Conservation (phyloP, 495 filamentous ascomycete species). For the Rhypophila decipiens region DNA sequence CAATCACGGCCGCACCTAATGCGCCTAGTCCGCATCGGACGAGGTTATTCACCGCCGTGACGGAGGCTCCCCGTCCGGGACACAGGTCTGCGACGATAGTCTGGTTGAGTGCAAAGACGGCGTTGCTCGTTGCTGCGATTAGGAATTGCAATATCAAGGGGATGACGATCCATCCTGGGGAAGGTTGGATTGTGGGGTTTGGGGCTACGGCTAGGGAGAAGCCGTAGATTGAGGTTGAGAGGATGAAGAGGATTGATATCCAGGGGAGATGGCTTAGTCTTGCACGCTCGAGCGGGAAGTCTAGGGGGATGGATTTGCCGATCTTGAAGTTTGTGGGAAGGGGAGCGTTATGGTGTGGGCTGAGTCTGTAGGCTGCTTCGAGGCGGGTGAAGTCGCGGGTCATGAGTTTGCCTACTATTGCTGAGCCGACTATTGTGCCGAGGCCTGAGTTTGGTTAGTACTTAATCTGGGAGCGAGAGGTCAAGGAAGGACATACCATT, state of each 20-base stretch:
- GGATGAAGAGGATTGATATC: slow-evolving; percentile 24
- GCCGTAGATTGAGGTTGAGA: slow-evolving; percentile 38
- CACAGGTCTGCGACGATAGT: slow-evolving; percentile 56
- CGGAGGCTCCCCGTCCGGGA: slow-evolving; percentile 36
- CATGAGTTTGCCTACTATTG: slow-evolving; percentile 40
- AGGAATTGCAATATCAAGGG: slow-evolving; percentile 42
- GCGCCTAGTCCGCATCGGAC: slow-evolving; percentile 56
- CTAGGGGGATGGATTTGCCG: slow-evolving; percentile 31
- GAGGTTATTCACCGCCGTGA: slow-evolving; percentile 59
- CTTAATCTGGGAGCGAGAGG: not conserved
- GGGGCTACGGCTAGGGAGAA: slow-evolving; percentile 22
- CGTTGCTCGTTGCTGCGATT: slow-evolving; percentile 34
- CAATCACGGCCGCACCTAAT: slow-evolving; percentile 53
- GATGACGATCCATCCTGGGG: slow-evolving; percentile 26
- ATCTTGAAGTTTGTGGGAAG: slow-evolving; percentile 36
- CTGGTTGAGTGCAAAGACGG: slow-evolving; percentile 25
- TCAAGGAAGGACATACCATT: slow-evolving; percentile 13
- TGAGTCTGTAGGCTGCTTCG: slow-evolving; percentile 32
- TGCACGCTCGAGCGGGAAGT: slow-evolving; percentile 53
- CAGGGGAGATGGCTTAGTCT: slow-evolving; percentile 40
- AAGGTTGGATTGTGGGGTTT: slow-evolving; percentile 18
- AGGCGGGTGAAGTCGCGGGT: slow-evolving; percentile 33
- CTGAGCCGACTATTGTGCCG: slow-evolving; percentile 51
- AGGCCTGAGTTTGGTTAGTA: slow-evolving; percentile 22
- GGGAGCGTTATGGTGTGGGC: slow-evolving; percentile 22